Evolutionary conservation across 768 basidiomycete genomes (phyloP), one percentile per base, ranked within the genome.

Genomic region (Kwoniella heveanensis): DNA sequence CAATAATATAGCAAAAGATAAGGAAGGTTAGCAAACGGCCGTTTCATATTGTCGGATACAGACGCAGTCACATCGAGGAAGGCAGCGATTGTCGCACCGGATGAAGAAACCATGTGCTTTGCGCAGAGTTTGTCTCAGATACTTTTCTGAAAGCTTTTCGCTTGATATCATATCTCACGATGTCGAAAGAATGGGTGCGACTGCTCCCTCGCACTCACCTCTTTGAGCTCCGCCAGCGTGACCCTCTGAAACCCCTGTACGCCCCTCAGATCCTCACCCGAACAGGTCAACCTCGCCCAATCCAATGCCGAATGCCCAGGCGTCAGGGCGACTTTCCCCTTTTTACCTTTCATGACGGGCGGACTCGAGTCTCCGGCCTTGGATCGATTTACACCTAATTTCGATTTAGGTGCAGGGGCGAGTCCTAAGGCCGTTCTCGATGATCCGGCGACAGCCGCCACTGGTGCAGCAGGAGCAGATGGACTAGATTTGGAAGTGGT

Each of bases 241-340:
- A 78, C 72, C 26, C 72, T 30, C 22, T 64, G 3, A 57, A 44
- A 30, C 36, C 22, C 26, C 10, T 22, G 54, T 80, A 85, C 60
- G 70, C 93, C 92, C 57, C 90, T 82, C 7, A 97, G 80, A 83
- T 96, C 88, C 57, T 81, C 74, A 1, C 93, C 93, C 5, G 88
- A 91, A 2, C 86, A 82, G 79, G 94, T 93, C 62, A 96, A 81
- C 50, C 84, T 86, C 1, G 92, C 93, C 95, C 95, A 99, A 80
- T 99, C 96, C 27, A 99, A 80, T 10, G 92, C 87, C 65, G 91
- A 90, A 79, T 89, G 89, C 6, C 96, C 96, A 1, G 95, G 94
- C 12, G 90, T 88, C 3, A 99, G 85, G 4, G 88, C 90, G 0
- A 96, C 92, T 81, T 94, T 97, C 29, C 83, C 85, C 57, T 78